Base-by-base conservation (phyloP, 225 moss, liverwort and hornwort genomes). In the Marchantia paleacea region DNA sequence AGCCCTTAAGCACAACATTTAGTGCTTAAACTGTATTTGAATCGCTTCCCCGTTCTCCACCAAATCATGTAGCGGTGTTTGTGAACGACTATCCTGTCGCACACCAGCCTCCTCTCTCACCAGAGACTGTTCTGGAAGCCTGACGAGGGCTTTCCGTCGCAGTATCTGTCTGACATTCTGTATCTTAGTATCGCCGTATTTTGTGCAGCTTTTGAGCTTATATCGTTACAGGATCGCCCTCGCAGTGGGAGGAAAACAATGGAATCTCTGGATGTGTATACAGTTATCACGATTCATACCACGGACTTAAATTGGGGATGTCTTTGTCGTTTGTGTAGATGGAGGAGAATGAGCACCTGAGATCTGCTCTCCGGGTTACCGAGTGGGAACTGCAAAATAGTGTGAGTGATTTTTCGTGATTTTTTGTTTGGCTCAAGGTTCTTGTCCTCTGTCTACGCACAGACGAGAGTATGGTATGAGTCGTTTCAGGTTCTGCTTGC, bases 281-380 rank as follows among this genome's bases (percentile, higher is more conserved):
- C 28, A 29, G 19, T 66, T 39, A 39, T 39, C 39, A 2, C 39
- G 24, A 29, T 19, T 66, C 28, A 66, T 29, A 66, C 26, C 66
- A 0, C 8, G 0, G 24, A 28, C 39, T 30, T 30, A 19, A 15
- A 61, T 81, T 82, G 80, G 69, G 75, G 55, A 69, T 55, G 48
- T 55, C 72, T 78, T 85, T 69, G 67, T 84, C 78, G 70, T 76
- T 72, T 83, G 62, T 89, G 89, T 88, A 96, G 97, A 92, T 93
- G 92, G 92, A 97, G 88, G 97, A 97, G 87, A 94, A 92, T 67
- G 97, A 94, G 75, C 93, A 94, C 78, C 85, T 97, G 81, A 92
- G 89, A 87, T 82, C 84, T 85, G 91, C 93, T 58, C 85, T 97
- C 67, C 90, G 92, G 86, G 91, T 89, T 78, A 91, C 94, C 81